These are phyloP conservation scores for Camelina neglecta DNA, from an alignment of 345 rosid genomes.

Conservation along the genomic window DNA sequence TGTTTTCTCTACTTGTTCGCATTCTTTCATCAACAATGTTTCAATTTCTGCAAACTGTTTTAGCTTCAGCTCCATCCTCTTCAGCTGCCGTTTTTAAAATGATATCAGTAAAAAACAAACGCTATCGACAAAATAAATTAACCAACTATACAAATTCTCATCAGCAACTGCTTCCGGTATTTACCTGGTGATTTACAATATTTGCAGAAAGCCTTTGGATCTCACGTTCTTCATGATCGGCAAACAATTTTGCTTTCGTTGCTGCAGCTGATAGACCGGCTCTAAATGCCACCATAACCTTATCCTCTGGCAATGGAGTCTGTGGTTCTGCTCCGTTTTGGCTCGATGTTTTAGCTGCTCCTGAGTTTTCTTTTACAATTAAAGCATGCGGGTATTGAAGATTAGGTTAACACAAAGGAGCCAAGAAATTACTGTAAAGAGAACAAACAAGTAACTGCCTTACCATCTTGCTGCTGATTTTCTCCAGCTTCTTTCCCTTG, in stretches of 20 bases:
- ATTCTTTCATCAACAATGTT: constrained; percentile 90
- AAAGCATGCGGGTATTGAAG: constrained; percentile 27
- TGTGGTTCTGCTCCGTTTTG: constrained; percentile 59
- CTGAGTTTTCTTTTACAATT: constrained; percentile 49
- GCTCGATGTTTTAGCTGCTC: constrained; percentile 46
- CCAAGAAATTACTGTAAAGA: not conserved
- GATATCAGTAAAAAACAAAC: not conserved
- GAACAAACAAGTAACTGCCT: constrained; percentile 28
- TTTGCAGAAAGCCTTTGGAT: constrained; percentile 97
- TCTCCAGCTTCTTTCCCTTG: constrained; percentile 62
- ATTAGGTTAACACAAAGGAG: constrained; percentile 19
- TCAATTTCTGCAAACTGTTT: constrained; percentile 99
- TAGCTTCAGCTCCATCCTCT: constrained; percentile 95
- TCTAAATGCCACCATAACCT: constrained; percentile 77
- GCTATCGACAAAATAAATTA: constrained; percentile 8
- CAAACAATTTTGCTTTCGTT: constrained; percentile 92
- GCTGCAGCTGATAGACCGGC: constrained; percentile 97
- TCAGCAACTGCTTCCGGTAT: not conserved
- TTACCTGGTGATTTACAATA: constrained; percentile 93
- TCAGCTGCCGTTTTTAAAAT: constrained; percentile 56
- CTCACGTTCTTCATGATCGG: constrained; percentile 99
- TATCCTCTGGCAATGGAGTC: constrained; percentile 63
- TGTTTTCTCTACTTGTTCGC: constrained; percentile 92
- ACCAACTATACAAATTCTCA: not conserved
- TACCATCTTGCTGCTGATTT: constrained; percentile 58